phyloP scores from a whole-genome alignment of 306 rosid species.

The Prunus mongolica region DNA sequence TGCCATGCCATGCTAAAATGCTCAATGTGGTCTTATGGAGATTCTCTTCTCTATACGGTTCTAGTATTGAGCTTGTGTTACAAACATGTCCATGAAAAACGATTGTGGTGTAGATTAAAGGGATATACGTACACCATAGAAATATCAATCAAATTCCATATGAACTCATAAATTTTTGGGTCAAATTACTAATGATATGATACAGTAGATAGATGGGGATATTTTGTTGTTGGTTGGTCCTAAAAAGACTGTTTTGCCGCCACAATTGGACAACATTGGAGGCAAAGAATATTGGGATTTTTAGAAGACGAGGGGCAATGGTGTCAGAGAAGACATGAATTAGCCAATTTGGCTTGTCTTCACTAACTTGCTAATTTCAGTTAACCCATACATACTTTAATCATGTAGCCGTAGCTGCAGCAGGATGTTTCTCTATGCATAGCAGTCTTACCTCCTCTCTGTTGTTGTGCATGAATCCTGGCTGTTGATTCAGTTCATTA shows the following conservation, averaged over 20 bases:
- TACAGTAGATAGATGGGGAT: too few species aligned
- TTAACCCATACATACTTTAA: neutral
- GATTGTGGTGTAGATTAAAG: conserved; percentile 2
- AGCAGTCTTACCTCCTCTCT: neutral
- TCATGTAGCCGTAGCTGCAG: neutral
- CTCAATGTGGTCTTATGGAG: conserved; percentile 1
- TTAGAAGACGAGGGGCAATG: neutral
- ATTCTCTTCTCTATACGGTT: conserved; percentile 11
- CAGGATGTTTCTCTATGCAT: neutral
- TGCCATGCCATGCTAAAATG: conserved; percentile 4
- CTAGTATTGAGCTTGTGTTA: neutral
- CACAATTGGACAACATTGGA: neutral
- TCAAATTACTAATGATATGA: neutral
- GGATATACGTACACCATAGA: neutral
- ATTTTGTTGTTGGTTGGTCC: neutral
- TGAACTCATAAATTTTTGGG: neutral
- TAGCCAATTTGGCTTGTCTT: neutral
- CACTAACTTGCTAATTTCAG: conserved; percentile 3
- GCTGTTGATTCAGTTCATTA: neutral
- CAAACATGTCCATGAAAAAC: neutral
- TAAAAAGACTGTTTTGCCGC: neutral
- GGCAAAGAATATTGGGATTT: neutral
- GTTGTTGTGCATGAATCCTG: neutral
- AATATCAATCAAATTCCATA: neutral
- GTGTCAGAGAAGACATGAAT: conserved; percentile 4